A percentile compares a stretch with the other conserved stretches of the same genome.
Conservation (phyloP, 768 basidiomycete species). For the Kwoniella dendrophila region DNA sequence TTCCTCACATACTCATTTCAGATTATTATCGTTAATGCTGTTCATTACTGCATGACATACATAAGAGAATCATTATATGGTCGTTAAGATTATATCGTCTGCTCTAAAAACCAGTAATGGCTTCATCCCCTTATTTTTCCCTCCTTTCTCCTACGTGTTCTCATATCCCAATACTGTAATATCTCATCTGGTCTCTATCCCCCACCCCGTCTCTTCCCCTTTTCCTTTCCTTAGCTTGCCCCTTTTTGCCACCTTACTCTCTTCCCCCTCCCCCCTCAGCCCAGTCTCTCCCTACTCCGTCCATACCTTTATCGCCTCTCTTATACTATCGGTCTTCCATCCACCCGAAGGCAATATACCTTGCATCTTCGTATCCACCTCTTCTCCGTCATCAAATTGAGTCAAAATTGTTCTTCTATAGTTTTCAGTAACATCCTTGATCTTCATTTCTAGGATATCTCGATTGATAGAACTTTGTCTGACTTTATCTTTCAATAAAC, state of each 20-base stretch:
- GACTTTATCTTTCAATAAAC: constrained; percentile 16
- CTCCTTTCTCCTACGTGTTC: no score
- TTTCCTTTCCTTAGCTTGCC: background rate
- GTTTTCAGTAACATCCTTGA: constrained; percentile 26
- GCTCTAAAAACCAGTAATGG: no score
- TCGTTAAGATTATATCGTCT: no score
- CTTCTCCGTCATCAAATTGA: constrained; percentile 21
- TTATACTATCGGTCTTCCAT: constrained; percentile 38
- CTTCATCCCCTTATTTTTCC: no score
- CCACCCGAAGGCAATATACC: constrained; percentile 14
- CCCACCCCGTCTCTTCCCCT: no score
- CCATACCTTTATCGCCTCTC: constrained; percentile 26
- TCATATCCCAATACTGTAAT: no score
- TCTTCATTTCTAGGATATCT: constrained; percentile 15
- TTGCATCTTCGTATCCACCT: background rate
- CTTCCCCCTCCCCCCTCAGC: background rate
- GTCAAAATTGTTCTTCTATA: constrained; percentile 12
- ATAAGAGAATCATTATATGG: no score
- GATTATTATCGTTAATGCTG: no score
- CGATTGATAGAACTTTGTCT: constrained; percentile 6
- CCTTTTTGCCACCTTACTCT: background rate
- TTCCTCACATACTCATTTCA: no score
- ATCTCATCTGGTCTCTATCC: no score
- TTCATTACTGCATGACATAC: no score
- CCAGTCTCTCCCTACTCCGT: constrained; percentile 7